phyloP scores from a whole-genome alignment of 2,329 filamentous ascomycete genomes.

The Fonsecaea multimorphosa region DNA sequence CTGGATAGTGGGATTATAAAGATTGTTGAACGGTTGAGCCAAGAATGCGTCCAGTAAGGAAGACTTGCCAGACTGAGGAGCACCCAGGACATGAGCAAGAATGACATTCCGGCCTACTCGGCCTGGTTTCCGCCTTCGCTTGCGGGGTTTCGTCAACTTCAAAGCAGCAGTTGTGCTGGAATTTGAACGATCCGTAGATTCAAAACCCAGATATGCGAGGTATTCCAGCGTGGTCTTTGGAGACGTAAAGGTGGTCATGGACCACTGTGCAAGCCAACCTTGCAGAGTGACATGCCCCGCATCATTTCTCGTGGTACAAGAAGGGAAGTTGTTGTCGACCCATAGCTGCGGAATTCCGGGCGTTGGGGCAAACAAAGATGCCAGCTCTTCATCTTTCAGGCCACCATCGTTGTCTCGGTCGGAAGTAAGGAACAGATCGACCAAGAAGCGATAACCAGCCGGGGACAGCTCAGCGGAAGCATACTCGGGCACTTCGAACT shows the following conservation, averaged over 20 bases:
- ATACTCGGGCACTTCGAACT: constrained; percentile 90
- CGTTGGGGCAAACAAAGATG: constrained; percentile 87
- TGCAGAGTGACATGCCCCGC: constrained; percentile 94
- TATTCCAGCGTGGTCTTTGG: constrained; percentile 96
- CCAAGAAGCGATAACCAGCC: constrained; percentile 94
- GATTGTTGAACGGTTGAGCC: constrained; percentile 79
- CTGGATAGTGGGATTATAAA: constrained; percentile 93
- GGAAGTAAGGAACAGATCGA: constrained; percentile 91
- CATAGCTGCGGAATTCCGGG: constrained; percentile 87
- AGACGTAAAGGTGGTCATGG: constrained; percentile 97
- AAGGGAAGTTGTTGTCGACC: constrained; percentile 87
- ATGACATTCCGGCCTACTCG: constrained; percentile 94
- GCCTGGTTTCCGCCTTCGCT: constrained; percentile 78
- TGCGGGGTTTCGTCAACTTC: constrained; percentile 90
- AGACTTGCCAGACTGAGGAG: constrained; percentile 86
- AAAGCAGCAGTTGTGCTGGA: constrained; percentile 81
- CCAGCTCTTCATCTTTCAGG: constrained; percentile 82
- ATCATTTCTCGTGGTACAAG: constrained; percentile 92
- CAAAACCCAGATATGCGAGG: constrained; percentile 93
- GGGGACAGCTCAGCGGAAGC: constrained; percentile 93
- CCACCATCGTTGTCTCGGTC: constrained; percentile 98
- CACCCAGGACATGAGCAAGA: constrained; percentile 88
- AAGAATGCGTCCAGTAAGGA: constrained; percentile 89
- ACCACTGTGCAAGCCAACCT: constrained; percentile 98
- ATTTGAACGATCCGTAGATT: constrained; percentile 73